Conservation (phyloP, 106 monocot genomes). For the Acorus gramineus region DNA sequence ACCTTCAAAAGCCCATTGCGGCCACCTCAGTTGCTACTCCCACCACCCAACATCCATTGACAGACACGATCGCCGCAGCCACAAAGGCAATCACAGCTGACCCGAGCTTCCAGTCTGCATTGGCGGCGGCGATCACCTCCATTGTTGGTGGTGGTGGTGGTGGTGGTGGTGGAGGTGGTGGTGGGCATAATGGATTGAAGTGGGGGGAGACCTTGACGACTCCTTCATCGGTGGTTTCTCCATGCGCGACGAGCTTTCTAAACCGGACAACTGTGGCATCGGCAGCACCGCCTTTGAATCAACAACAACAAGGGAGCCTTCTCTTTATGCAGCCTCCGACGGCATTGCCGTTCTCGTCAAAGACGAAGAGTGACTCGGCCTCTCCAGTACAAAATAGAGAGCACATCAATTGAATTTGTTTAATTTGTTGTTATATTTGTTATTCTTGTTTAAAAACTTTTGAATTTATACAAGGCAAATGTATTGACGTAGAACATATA, state of each 20-base stretch:
- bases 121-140: slow-evolving; percentile 61
- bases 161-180: slow-evolving; percentile 2
- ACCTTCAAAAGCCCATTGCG: slow-evolving; percentile 15
- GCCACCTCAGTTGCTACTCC: not conserved
- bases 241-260: slow-evolving; percentile 6
- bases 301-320: slow-evolving; percentile 1
- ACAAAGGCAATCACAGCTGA: slow-evolving; percentile 67
- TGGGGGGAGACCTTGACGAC: slow-evolving; percentile 13
- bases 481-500: too few relatives aligned
- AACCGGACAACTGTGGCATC: not conserved
- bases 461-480: too few relatives aligned
- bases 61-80: slow-evolving; percentile 40
- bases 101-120: slow-evolving; percentile 73
- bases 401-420: slow-evolving; percentile 16
- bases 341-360: slow-evolving; percentile 2
- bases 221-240: not conserved
- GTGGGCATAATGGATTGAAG: slow-evolving; percentile 3
- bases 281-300: not conserved
- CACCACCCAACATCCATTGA: slow-evolving; percentile 8
- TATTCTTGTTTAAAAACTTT: too few relatives aligned
- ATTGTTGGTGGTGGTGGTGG: slow-evolving; percentile 30
- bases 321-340: slow-evolving; percentile 24
- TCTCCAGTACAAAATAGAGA: slow-evolving; percentile 37
- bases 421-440: too few relatives aligned
- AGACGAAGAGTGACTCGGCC: slow-evolving; percentile 24